A percentile compares a stretch with the other conserved stretches of the same genome.
Conservation (phyloP, 1,284 basidiomycete genomes). For the Inonotus hispidus region DNA sequence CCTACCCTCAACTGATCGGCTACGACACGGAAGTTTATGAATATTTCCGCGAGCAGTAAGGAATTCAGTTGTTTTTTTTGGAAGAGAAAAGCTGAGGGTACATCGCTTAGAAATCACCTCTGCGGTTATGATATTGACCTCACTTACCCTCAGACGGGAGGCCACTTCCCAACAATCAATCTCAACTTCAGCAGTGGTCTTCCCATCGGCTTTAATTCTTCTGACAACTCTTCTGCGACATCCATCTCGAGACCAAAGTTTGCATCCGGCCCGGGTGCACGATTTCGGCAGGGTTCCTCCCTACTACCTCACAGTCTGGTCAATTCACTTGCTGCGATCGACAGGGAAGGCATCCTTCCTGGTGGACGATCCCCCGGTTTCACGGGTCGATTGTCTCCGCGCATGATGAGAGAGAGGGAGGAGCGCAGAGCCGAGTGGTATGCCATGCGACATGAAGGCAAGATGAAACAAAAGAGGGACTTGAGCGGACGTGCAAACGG, state of each 20-base stretch:
- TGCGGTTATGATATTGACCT: constrained; percentile 65
- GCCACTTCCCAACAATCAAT: constrained; percentile 40
- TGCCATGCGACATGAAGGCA: not conserved
- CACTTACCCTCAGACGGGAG: constrained; percentile 59
- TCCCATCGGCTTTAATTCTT: constrained; percentile 10
- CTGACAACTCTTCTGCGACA: not conserved
- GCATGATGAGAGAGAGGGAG: constrained; percentile 18
- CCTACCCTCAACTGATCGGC: constrained; percentile 67
- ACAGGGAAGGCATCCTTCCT: constrained; percentile 39
- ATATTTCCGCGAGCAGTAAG: constrained; percentile 64
- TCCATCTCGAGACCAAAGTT: not conserved
- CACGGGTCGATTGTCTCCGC: constrained; percentile 41
- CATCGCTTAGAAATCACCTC: constrained; percentile 41
- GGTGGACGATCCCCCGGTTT: constrained; percentile 60
- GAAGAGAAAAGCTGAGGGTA: not conserved
- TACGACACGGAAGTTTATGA: constrained; percentile 60
- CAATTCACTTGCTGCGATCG: not conserved
- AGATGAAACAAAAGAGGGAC: constrained; percentile 37
- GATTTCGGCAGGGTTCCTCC: not conserved
- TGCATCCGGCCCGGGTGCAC: not conserved
- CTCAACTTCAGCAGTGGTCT: constrained; percentile 15
- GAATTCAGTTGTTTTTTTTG: constrained; percentile 10
- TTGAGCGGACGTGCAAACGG: constrained; percentile 39
- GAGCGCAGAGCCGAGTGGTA: constrained; percentile 5
- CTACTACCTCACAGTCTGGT: not conserved